Evolutionary conservation across 805 yeast genomes (phyloP).

Genomic region (Candida morakotiae): DNA sequence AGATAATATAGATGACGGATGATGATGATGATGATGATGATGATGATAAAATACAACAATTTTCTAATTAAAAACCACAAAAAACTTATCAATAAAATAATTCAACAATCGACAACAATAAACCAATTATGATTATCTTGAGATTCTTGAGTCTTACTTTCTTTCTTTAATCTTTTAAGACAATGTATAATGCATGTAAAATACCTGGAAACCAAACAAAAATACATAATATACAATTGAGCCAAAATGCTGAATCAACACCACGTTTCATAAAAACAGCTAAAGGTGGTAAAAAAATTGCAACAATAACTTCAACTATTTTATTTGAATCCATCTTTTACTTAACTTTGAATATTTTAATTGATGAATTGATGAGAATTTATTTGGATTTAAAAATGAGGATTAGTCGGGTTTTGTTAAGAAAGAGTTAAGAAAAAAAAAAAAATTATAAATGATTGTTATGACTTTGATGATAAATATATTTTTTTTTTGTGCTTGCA

Average conservation of each 20-base stretch:
- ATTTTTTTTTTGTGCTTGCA: not conserved
- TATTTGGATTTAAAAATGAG: too few species aligned
- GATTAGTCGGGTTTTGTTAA: not conserved
- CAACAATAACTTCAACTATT: conserved; percentile 39
- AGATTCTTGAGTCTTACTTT: too few species aligned
- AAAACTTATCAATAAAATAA: too few species aligned
- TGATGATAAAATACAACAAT: too few species aligned
- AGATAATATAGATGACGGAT: too few species aligned
- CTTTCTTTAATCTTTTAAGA: conserved; percentile 24
- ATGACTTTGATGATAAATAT: not conserved
- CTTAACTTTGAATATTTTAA: not conserved
- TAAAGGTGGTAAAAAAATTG: conserved; percentile 68
- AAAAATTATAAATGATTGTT: not conserved
- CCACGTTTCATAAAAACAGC: conserved; percentile 73
- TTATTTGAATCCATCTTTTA: conserved; percentile 42
- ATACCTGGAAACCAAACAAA: conserved; percentile 78
- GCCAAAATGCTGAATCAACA: conserved; percentile 57
- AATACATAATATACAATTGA: conserved; percentile 59
- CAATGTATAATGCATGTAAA: conserved; percentile 69
- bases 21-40: too few species aligned
- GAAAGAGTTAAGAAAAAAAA: too few species aligned
- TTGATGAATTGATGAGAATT: too few species aligned
- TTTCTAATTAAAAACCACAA: too few species aligned
- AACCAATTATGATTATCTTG: too few species aligned
- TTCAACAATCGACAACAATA: too few species aligned